Evolutionary conservation across 768 basidiomycete species (phyloP).

Genomic region (Porpolomopsis calyptriformis): DNA sequence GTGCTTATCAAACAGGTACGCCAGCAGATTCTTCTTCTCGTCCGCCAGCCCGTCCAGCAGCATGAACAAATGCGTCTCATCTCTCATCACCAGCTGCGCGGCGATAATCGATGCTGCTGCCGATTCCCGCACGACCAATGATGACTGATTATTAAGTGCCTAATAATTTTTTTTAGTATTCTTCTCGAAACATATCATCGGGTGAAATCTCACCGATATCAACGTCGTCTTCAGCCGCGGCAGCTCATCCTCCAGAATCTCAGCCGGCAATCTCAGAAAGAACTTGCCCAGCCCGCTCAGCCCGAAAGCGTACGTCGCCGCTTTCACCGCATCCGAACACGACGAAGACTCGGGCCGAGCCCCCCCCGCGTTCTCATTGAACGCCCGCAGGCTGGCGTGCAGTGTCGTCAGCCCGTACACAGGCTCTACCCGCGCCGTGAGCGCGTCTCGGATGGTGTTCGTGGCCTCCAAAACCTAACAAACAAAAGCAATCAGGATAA

Average conservation of each 20-base stretch:
- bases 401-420: slow-evolving; percentile 79
- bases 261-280: slow-evolving; percentile 65
- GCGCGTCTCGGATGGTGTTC: slow-evolving; percentile 65
- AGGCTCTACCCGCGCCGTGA: slow-evolving; percentile 64
- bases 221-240: slow-evolving; percentile 65
- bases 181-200: background rate
- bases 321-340: slow-evolving; percentile 45
- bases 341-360: slow-evolving; percentile 28
- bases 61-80: slow-evolving; percentile 74
- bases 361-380: slow-evolving; percentile 43
- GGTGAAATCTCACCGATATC: slow-evolving; percentile 41
- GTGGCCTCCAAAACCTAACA: slow-evolving; percentile 73
- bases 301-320: slow-evolving; percentile 70
- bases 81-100: slow-evolving; percentile 70
- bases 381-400: slow-evolving; percentile 60
- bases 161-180: slow-evolving; percentile 18
- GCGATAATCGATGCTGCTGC: slow-evolving; percentile 77
- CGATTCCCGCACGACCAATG: slow-evolving; percentile 74
- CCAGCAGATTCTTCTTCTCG: slow-evolving; percentile 82
- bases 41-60: slow-evolving; percentile 77
- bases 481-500: slow-evolving; percentile 5
- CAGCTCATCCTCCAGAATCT: slow-evolving; percentile 80
- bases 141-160: slow-evolving; percentile 62
- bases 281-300: slow-evolving; percentile 78
- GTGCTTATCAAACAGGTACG: slow-evolving; percentile 85